Evolutionary conservation across 495 filamentous ascomycete genomes (phyloP).

Genomic region (Hypoxylon trugodes): DNA sequence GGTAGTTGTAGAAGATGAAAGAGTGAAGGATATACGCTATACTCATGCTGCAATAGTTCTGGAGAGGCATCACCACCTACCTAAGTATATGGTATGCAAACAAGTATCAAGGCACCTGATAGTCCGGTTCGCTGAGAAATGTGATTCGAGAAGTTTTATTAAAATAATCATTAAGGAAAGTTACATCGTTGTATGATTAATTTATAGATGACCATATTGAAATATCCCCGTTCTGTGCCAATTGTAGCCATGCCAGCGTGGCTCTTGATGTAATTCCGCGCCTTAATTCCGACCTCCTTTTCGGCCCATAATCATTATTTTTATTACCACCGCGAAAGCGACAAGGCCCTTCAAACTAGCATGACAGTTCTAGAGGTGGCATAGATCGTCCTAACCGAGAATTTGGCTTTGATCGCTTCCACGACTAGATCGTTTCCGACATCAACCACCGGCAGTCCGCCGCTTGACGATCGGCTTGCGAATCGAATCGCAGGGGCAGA

Average conservation of each 20-base stretch:
- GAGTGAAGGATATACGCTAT: no score
- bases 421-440: conserved; percentile 32
- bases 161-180: background rate
- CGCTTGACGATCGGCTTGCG: conserved; percentile 37
- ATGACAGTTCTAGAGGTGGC: conserved; percentile 37
- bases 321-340: background rate
- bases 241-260: conserved; percentile 8
- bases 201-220: background rate
- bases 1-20: no score
- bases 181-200: conserved; percentile 5
- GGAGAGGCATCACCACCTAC: no score
- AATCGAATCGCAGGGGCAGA: conserved; percentile 39
- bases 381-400: conserved; percentile 33
- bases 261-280: background rate
- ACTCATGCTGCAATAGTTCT: no score
- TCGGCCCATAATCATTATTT: background rate
- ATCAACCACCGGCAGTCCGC: conserved; percentile 34
- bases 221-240: background rate
- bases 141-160: no score
- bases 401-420: conserved; percentile 28
- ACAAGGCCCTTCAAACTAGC: conserved; percentile 18
- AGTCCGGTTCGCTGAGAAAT: no score
- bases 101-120: no score
- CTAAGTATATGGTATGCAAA: no score
- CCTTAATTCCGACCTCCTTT: background rate